Evolutionary conservation across 78 protist species (phyloP), one percentile per base, ranked within the genome.

Genomic region (Protostelium mycophagum): DNA sequence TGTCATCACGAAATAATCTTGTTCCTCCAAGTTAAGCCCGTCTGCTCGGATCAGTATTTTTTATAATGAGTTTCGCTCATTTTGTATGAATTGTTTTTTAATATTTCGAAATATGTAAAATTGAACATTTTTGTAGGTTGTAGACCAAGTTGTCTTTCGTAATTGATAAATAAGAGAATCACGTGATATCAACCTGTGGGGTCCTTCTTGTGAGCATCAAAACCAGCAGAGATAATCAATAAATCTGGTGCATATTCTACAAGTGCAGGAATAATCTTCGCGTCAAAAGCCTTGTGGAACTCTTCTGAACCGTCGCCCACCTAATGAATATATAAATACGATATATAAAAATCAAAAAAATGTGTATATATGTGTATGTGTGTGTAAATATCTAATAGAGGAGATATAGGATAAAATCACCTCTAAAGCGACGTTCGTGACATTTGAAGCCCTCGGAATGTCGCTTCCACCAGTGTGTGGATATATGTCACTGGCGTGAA

Each of bases 121-220:
- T 25, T 51, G 73, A 51, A 25, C 31, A 51, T 51, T 5, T 51
- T 5, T 25, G 16, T 5, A 51, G 5, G 73, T 16, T 25, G 73
- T 16, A 51, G 73, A n/a, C n/a, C 73, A 16, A 25, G 73, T 25
- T 51, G 73, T 51, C 16, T 5, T 25, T 51, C 31, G 73, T 51
- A 16, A 51, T 51, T 16, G 73, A 51, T 51, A 5, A 51, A 25
- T 5, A 51, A 25, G 73, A 51, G 5, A 16, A 51, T 51, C 31
- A 16, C 16, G 73, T 25, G 5, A 16, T 5, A 51, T 16, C 31
- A 25, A 51, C 73, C 73, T 51, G 73, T 93, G 36, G 96, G 96
- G 34, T 93, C 96, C 37, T 93, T 92, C 63, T 89, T 88, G 83
- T 93, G 96, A 10, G 94, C 96, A 34, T 95, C 97, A 73, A 95